Percentiles rank a stretch among this genome's conserved stretches.
Evolutionary conservation across 164 flowering plant species (phyloP).

Genomic region (Magnolia sinica): DNA sequence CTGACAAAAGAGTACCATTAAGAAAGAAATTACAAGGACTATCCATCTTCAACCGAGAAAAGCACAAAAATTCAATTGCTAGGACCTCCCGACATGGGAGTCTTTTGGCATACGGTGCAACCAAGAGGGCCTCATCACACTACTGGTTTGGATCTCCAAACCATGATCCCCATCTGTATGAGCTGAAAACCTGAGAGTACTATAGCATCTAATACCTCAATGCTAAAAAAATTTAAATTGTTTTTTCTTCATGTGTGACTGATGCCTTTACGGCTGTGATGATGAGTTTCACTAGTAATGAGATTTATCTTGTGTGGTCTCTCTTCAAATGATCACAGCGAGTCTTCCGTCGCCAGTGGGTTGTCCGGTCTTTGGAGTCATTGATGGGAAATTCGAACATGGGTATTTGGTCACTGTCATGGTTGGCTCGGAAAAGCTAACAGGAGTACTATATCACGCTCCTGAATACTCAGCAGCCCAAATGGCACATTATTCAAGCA

Average conservation of each 20-base stretch:
- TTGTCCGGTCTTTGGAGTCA: conserved; percentile 57
- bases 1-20: not conserved
- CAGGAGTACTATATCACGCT: conserved; percentile 80
- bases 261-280: not conserved
- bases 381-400: conserved; percentile 77
- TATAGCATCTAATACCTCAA: too few relatives aligned
- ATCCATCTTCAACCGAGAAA: too few relatives aligned
- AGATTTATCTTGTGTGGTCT: not conserved
- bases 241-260: too few relatives aligned
- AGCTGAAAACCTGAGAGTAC: too few relatives aligned
- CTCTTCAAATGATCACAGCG: conserved; percentile 23
- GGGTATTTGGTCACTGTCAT: conserved; percentile 75
- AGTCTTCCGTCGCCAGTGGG: conserved; percentile 24
- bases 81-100: too few relatives aligned
- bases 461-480: conserved; percentile 23
- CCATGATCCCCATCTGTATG: too few relatives aligned
- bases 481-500: conserved; percentile 11
- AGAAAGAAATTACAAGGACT: too few relatives aligned
- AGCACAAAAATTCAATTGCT: too few relatives aligned
- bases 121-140: too few relatives aligned
- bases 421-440: conserved; percentile 57
- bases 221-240: too few relatives aligned
- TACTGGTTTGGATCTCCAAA: too few relatives aligned
- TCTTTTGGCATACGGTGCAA: too few relatives aligned
- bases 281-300: not conserved